A percentile compares a stretch with the other conserved stretches of the same genome.
Conservation (phyloP, 2,329 filamentous ascomycete genomes). For the Colletotrichum phormii region DNA sequence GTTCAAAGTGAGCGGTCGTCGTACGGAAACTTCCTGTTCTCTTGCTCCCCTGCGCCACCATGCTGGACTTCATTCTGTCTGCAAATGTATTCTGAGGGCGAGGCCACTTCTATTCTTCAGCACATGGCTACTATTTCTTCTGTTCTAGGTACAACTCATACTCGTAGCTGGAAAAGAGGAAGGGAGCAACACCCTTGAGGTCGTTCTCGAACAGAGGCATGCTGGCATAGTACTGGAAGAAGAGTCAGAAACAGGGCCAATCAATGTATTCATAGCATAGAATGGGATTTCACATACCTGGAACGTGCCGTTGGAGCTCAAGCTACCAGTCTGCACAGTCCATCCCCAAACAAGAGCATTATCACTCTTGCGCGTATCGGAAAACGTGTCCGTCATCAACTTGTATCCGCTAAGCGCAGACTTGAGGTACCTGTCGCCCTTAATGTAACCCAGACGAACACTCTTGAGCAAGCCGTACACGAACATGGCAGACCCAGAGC, state of each 20-base stretch:
- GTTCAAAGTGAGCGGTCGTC: too few species aligned
- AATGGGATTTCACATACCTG: constrained; percentile 50
- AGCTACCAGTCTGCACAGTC: constrained; percentile 48
- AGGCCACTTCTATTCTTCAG: too few species aligned
- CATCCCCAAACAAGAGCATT: constrained; percentile 53
- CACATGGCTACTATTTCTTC: not conserved
- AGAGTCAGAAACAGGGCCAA: not conserved
- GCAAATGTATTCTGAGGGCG: too few species aligned
- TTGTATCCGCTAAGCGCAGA: constrained; percentile 57
- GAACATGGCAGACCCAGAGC: constrained; percentile 51
- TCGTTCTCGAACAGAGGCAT: constrained; percentile 42
- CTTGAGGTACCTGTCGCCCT: constrained; percentile 45
- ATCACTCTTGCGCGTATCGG: constrained; percentile 55
- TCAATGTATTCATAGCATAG: not conserved
- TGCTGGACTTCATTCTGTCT: too few species aligned
- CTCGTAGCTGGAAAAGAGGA: constrained; percentile 42
- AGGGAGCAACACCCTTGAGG: constrained; percentile 42
- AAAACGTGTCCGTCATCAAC: constrained; percentile 56
- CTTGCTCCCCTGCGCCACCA: too few species aligned
- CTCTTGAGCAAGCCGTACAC: constrained; percentile 51
- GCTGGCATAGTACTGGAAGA: constrained; percentile 40
- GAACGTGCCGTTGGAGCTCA: constrained; percentile 49
- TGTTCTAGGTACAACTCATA: constrained; percentile 36
- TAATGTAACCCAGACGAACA: constrained; percentile 47
- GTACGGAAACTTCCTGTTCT: too few species aligned